These are phyloP conservation scores for Diaporthe citri DNA, from an alignment of 2,329 filamentous ascomycete genomes.

Conservation along the genomic window DNA sequence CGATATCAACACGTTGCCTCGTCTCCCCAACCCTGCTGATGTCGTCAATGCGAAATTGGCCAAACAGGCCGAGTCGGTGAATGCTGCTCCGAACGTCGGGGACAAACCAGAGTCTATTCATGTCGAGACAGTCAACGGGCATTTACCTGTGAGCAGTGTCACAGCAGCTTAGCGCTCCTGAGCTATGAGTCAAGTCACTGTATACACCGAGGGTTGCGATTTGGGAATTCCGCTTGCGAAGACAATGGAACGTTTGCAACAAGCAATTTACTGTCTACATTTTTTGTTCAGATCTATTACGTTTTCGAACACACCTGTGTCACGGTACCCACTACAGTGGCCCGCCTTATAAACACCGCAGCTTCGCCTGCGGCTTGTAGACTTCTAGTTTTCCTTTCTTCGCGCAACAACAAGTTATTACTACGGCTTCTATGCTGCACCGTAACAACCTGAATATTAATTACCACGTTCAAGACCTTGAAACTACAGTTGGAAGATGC, in stretches of 20 bases:
- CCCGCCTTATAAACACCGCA: no score
- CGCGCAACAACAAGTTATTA: no score
- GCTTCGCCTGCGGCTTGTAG: no score
- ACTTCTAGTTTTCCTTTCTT: no score
- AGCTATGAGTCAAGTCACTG: neutral
- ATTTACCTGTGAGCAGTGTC: neutral
- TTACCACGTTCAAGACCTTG: neutral
- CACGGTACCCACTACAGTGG: no score
- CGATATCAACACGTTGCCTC: neutral
- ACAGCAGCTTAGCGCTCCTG: neutral
- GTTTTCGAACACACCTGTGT: no score
- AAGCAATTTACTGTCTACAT: neutral
- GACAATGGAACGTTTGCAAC: neutral
- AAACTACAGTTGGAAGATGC: neutral
- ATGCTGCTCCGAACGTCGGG: no score
- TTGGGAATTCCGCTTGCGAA: neutral
- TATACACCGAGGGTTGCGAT: neutral
- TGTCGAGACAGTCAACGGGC: neutral
- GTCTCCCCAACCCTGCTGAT: slow-evolving; percentile 6
- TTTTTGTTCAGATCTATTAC: neutral
- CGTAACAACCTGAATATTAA: no score
- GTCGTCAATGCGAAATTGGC: neutral
- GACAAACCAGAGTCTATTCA: neutral
- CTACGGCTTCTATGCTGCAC: no score
- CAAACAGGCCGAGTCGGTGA: no score